Percentiles rank a stretch among this genome's conserved stretches.
Conservation (phyloP, 441 rosid genomes). For the Gossypium davidsonii region DNA sequence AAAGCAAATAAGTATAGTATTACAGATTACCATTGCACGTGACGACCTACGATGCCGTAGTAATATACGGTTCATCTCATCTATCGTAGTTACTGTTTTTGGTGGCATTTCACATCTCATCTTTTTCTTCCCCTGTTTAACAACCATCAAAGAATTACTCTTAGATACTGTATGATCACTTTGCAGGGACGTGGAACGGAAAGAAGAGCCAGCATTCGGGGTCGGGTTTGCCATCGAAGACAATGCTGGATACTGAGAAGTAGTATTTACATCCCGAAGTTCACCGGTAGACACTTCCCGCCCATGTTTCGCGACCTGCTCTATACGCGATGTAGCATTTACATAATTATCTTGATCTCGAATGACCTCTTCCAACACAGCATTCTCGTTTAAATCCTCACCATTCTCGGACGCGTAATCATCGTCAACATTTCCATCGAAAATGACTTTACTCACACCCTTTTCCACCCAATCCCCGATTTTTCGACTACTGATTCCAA, state of each 20-base stretch:
- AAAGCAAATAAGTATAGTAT: slow-evolving; percentile 10
- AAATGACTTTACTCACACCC: background rate
- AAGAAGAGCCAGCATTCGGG: slow-evolving; percentile 28
- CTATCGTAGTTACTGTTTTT: slow-evolving; percentile 55
- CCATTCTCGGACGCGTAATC: background rate
- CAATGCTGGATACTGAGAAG: slow-evolving; percentile 13
- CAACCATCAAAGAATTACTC: slow-evolving; percentile 24
- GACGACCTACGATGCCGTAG: slow-evolving; percentile 49
- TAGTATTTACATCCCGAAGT: slow-evolving; percentile 5
- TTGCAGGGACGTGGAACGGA: slow-evolving; percentile 16
- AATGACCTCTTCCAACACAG: background rate
- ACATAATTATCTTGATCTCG: slow-evolving; percentile 9
- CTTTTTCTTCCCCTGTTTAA: slow-evolving; percentile 38
- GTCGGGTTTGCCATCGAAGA: slow-evolving; percentile 17
- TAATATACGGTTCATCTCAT: slow-evolving; percentile 59
- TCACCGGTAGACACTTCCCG: slow-evolving; percentile 10
- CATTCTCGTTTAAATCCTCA: slow-evolving; percentile 8
- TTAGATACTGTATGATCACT: slow-evolving; percentile 16
- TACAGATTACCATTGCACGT: slow-evolving; percentile 56
- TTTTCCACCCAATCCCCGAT: slow-evolving; percentile 1
- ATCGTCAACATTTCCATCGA: background rate
- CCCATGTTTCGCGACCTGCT: slow-evolving; percentile 26
- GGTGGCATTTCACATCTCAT: slow-evolving; percentile 76
- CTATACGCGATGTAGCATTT: slow-evolving; percentile 3
- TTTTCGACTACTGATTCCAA: slow-evolving; percentile 12